These are phyloP conservation scores for Ceratobasidium sp. DNA, from an alignment of 1,284 basidiomycete species.

Conservation along the genomic window DNA sequence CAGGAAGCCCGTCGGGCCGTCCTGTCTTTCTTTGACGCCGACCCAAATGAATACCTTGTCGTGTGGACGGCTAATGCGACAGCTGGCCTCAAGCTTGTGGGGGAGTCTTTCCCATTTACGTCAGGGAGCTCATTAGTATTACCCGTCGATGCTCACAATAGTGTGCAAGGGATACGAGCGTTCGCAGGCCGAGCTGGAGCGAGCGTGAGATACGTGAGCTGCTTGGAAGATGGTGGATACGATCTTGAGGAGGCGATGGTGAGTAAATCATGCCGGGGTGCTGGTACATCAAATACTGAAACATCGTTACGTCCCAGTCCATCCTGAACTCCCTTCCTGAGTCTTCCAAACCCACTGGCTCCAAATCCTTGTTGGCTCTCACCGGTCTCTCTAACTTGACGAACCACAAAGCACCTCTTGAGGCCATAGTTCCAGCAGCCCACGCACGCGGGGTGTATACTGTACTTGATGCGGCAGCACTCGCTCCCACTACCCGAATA, in stretches of 20 bases:
- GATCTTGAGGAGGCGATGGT: constrained; percentile 72
- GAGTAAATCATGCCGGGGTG: constrained; percentile 48
- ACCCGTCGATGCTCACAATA: constrained; percentile 83
- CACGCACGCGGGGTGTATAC: constrained; percentile 77
- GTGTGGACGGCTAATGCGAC: constrained; percentile 87
- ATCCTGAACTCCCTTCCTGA: constrained; percentile 26
- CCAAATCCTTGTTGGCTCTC: constrained; percentile 75
- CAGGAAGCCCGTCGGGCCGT: constrained; percentile 77
- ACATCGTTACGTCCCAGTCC: neutral
- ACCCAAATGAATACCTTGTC: constrained; percentile 77
- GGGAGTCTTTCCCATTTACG: constrained; percentile 81
- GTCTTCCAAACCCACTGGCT: constrained; percentile 52
- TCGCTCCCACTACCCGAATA: constrained; percentile 78
- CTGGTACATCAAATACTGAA: neutral
- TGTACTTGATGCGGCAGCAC: constrained; percentile 82
- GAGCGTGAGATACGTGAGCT: constrained; percentile 73
- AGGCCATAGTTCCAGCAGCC: constrained; percentile 57
- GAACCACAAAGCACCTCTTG: constrained; percentile 72
- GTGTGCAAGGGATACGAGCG: constrained; percentile 84
- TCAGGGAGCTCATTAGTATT: constrained; percentile 72
- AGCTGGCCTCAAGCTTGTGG: constrained; percentile 82
- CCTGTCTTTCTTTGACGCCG: constrained; percentile 79
- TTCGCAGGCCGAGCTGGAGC: constrained; percentile 72
- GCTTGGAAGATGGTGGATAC: constrained; percentile 73
- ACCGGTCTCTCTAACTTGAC: constrained; percentile 87